Evolutionary conservation across 2,329 filamentous ascomycete genomes (phyloP), one percentile per base, ranked within the genome.

Genomic region (Amphichorda felina): DNA sequence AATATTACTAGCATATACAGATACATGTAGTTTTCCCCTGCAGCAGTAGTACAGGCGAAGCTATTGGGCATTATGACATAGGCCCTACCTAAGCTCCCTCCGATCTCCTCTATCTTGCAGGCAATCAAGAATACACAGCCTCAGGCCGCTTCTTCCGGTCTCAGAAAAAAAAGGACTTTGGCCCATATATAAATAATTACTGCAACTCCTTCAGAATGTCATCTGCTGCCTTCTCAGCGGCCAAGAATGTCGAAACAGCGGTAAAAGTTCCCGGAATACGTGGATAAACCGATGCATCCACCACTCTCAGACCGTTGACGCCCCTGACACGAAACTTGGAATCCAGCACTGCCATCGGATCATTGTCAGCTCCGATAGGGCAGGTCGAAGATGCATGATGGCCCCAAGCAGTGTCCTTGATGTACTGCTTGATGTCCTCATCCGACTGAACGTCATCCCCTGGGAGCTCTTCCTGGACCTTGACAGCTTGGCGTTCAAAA

Each of bases 251-350:
- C 3, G 70, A 60, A 1, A 67, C 41, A 1, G 59, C 54, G 32
- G 64, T 61, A 45, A 67, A 74, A 5, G 61, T 62, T 5, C 71
- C 72, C 1, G 54, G 53, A 14, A 50, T 68, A 38, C 56, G 59
- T 2, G 72, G 70, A 39, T 71, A 77, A 5, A 67, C 57, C n/a
- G 61, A 67, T 0, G 70, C 73, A 55, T 79, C 75, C 2, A 78
- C 73, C 5, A 77, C 73, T 4, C 74, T 57, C 34, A 79, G 53
- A 0, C 64, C 63, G 1, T 60, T 50, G 0, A 73, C 64, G 2
- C 71, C 71, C 14, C 66, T 57, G 4, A 79, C 72, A 15, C 62
- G 58, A 49, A 77, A 75, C 35, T 66, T 54, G 0, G 58, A 60
- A 46, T 79, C 69, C 34, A 79, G 49, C 3, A 75, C 72, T 8